A percentile compares a stretch with the other conserved stretches of the same genome.
Evolutionary conservation across 2,329 filamentous ascomycete species (phyloP).

Genomic region (Aspergillus sp.): DNA sequence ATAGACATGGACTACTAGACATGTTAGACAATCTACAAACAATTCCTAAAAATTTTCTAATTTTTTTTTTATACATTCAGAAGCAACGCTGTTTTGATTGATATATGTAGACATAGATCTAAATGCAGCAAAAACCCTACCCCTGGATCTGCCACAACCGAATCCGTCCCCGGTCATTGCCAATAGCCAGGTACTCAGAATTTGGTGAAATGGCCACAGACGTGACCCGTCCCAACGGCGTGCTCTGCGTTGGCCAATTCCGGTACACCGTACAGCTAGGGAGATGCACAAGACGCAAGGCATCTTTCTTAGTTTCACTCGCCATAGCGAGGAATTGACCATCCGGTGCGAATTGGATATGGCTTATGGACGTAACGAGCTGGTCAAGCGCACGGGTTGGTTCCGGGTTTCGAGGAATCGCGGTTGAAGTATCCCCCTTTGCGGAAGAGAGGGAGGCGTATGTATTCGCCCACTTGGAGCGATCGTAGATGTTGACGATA

Average conservation of each 20-base stretch:
- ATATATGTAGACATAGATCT: not conserved
- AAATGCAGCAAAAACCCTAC: conserved; percentile 39
- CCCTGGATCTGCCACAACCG: conserved; percentile 83
- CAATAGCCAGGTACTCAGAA: conserved; percentile 75
- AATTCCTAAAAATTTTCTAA: not conserved
- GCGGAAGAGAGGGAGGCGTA: conserved; percentile 32
- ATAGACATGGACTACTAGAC: conserved; percentile 1
- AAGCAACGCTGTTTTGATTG: not conserved
- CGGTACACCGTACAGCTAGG: conserved; percentile 91
- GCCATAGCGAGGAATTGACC: conserved; percentile 86
- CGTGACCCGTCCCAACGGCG: conserved; percentile 81
- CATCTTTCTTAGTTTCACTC: conserved; percentile 84
- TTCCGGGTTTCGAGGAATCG: conserved; percentile 66
- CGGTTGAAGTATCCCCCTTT: conserved; percentile 28
- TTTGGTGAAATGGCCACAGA: conserved; percentile 66
- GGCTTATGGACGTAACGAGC: conserved; percentile 79
- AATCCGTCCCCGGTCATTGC: conserved; percentile 85
- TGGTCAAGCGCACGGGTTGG: conserved; percentile 78
- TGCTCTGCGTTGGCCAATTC: conserved; percentile 94
- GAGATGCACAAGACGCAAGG: conserved; percentile 76
- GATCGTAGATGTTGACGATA: conserved; percentile 92
- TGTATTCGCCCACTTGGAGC: conserved; percentile 59
- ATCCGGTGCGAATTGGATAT: conserved; percentile 79
- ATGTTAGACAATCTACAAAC: not conserved
- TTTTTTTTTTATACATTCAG: not conserved